Conservation (phyloP, 164 flowering plant species). For the Magnolia kwangsiensis region DNA sequence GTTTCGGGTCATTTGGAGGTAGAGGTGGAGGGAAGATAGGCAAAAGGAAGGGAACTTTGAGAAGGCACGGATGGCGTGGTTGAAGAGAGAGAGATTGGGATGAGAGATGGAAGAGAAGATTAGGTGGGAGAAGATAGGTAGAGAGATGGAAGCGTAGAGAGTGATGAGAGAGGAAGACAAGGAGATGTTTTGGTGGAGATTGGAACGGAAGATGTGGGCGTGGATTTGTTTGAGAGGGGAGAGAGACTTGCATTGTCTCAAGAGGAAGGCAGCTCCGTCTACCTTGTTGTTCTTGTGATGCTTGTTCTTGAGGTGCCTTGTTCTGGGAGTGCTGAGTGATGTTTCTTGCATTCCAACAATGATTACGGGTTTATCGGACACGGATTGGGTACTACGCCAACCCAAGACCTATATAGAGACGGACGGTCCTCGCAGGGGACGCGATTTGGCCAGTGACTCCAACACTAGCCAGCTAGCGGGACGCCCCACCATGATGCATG, state of each 20-base stretch:
- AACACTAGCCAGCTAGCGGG: too few relatives aligned
- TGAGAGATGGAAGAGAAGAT: constrained; percentile 19
- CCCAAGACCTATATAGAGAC: too few relatives aligned
- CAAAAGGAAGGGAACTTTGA: constrained; percentile 14
- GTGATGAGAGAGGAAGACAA: constrained; percentile 24
- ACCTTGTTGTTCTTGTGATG: constrained; percentile 23
- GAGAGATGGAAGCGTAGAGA: constrained; percentile 22
- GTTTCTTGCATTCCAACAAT: too few relatives aligned
- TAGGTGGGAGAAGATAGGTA: constrained; percentile 17
- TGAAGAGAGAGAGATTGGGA: constrained; percentile 27
- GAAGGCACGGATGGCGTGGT: constrained; percentile 20
- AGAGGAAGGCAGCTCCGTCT: constrained; percentile 18
- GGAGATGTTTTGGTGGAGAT: constrained; percentile 33
- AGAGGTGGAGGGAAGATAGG: constrained; percentile 10
- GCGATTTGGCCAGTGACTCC: too few relatives aligned
- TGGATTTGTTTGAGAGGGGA: constrained; percentile 27
- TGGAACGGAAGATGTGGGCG: constrained; percentile 22
- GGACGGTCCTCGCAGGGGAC: too few relatives aligned
- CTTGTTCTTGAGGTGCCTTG: not conserved
- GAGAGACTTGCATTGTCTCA: constrained; percentile 21
- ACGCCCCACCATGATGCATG: too few relatives aligned
- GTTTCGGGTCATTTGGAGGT: constrained; percentile 20
- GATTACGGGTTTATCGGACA: too few relatives aligned
- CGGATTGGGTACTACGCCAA: too few relatives aligned
- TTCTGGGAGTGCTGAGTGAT: too few relatives aligned